A percentile compares a stretch with the other conserved stretches of the same genome.
Evolutionary conservation across 2,329 filamentous ascomycete genomes (phyloP).

Genomic region (Emergomyces orientalis): DNA sequence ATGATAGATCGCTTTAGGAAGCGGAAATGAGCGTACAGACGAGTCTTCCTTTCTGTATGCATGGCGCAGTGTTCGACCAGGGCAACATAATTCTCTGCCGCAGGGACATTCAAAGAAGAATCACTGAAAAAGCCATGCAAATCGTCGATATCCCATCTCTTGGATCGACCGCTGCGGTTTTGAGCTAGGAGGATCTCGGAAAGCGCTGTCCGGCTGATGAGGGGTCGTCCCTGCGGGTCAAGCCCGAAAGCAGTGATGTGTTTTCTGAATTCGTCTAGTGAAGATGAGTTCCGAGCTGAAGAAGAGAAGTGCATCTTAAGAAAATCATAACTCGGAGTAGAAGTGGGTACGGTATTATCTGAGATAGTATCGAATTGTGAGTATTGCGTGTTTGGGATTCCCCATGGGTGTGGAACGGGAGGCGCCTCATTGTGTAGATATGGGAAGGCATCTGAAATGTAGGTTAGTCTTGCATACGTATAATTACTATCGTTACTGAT

Average conservation of each 20-base stretch:
- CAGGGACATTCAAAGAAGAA: conserved; percentile 27
- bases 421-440: background rate
- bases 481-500: background rate
- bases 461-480: background rate
- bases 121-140: conserved; percentile 29
- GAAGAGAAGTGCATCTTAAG: background rate
- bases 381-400: background rate
- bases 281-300: background rate
- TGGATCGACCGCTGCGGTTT: background rate
- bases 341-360: background rate
- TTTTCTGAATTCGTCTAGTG: conserved; percentile 1
- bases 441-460: background rate
- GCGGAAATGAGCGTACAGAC: conserved; percentile 20
- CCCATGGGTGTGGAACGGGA: background rate
- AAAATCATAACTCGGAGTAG: background rate
- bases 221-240: background rate
- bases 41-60: conserved; percentile 15
- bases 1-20: conserved; percentile 25
- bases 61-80: conserved; percentile 22
- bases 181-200: conserved; percentile 18
- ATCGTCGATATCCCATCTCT: conserved; percentile 17
- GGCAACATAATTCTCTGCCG: conserved; percentile 28
- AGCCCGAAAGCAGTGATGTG: background rate
- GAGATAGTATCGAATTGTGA: background rate
- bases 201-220: background rate